These are phyloP conservation scores for Zygnema circumcarinatum DNA, from an alignment of 139 green algal species.

Conservation along the genomic window DNA sequence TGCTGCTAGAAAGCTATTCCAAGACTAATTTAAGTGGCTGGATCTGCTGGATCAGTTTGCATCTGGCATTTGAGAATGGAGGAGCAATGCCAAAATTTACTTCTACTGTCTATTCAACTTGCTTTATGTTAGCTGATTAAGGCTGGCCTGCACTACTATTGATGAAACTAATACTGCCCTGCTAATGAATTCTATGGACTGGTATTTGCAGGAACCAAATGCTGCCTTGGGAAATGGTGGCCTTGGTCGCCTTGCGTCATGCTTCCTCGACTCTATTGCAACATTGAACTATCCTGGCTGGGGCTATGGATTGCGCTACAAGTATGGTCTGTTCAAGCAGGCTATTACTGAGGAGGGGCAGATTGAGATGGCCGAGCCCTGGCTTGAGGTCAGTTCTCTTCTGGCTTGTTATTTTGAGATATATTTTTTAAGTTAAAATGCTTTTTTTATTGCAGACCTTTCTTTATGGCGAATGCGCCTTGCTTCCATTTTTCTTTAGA, in stretches of 20 bases:
- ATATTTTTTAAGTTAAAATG: constrained; percentile 2
- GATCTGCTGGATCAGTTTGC: too few relatives aligned
- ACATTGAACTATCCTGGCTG: constrained; percentile 94
- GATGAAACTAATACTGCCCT: too few relatives aligned
- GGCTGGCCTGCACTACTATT: too few relatives aligned
- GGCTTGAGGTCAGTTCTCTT: constrained; percentile 81
- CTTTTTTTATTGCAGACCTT: neutral
- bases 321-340: constrained; percentile 98
- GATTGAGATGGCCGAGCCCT: constrained; percentile 92
- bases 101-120: too few relatives aligned
- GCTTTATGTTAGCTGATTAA: too few relatives aligned
- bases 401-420: constrained; percentile 1
- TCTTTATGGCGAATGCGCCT: neutral
- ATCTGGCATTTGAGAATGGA: too few relatives aligned
- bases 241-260: constrained; percentile 94
- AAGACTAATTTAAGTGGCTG: too few relatives aligned
- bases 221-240: constrained; percentile 96
- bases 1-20: neutral
- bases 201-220: constrained; percentile 74
- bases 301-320: constrained; percentile 99
- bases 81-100: too few relatives aligned
- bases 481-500: constrained; percentile 1
- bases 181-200: too few relatives aligned
- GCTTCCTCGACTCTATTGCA: constrained; percentile 98
- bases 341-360: constrained; percentile 71